These are phyloP conservation scores for Suhomyces atakaporum DNA, from an alignment of 1,139 yeast species.

Conservation along the genomic window DNA sequence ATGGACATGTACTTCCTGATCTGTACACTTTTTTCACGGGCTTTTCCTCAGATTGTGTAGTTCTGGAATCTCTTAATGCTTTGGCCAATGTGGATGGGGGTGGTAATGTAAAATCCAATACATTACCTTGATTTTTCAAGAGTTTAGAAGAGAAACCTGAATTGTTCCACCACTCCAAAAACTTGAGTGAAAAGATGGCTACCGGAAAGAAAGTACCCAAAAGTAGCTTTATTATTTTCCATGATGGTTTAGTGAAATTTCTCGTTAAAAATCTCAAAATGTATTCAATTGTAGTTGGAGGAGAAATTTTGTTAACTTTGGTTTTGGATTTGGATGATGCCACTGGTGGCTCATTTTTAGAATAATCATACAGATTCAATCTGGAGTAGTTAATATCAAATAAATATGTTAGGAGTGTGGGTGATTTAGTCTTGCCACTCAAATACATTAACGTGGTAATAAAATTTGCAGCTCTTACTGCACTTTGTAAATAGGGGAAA, in stretches of 20 bases:
- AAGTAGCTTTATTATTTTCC: constrained; percentile 37
- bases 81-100: constrained; percentile 44
- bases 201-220: constrained; percentile 70
- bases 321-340: constrained; percentile 11
- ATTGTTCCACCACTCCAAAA: constrained; percentile 94
- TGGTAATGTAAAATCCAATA: constrained; percentile 54
- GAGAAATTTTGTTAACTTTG: constrained; percentile 41
- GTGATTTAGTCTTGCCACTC: constrained; percentile 67
- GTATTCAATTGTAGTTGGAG: constrained; percentile 54
- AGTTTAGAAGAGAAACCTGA: constrained; percentile 71
- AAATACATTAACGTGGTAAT: constrained; percentile 64
- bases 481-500: constrained; percentile 62
- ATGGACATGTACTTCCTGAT: constrained; percentile 57
- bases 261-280: constrained; percentile 32
- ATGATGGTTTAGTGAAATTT: constrained; percentile 42
- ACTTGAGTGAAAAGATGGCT: constrained; percentile 80
- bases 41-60: constrained; percentile 8
- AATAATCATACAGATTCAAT: constrained; percentile 61
- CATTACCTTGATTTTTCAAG: constrained; percentile 52
- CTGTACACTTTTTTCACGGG: constrained; percentile 22
- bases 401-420: constrained; percentile 62
- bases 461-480: constrained; percentile 54
- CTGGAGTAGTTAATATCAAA: constrained; percentile 72
- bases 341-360: constrained; percentile 43
- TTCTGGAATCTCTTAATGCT: constrained; percentile 13